Evolutionary conservation across 495 filamentous ascomycete species (phyloP), one percentile per base, ranked within the genome.

Genomic region (Aeminium ludgeri): DNA sequence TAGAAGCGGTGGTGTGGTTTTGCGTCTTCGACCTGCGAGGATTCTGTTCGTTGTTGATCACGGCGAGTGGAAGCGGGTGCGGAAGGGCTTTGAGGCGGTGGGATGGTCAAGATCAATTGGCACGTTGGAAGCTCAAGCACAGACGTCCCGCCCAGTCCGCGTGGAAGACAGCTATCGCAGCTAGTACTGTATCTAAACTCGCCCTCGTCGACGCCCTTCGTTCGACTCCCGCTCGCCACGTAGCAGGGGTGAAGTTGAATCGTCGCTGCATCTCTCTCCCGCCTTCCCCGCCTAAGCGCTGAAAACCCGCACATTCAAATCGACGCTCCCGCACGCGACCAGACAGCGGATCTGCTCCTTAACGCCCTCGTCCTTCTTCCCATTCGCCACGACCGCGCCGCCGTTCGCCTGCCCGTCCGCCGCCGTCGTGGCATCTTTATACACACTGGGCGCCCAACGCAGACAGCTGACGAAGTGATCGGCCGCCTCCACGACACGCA

Each of bases 391-490:
- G 40, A 42, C 54, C 27, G 33, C 49, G 36, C 46, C 53, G 41
- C 59, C 58, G 34, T 52, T 62, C 17, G 18, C 44, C 29, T 47
- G 50, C 45, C 58, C 56, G 34, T 54, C 61, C 63, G 39, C 42
- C 17, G 36, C 49, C 28, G 17, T 13, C 8, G 16, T 23, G 3
- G 27, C 40, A 45, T 76, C 68, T 49, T 74, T 78, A 68, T 80
- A 46, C 6, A 84, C 68, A 4, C 74, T 70, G 0, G 87, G 87
- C n/a, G 86, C 89, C 89, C 89, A 97, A 41, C 84, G 59, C 29
- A 97, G 64, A 56, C 83, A 89, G 45, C 72, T 82, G 29, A 95
- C 72, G 51, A 97, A 97, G 55, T 86, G 84, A 5, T 66, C 77
- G 57, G 94, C 89, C 1, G 75, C 80, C 50, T 86, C 79, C 12